Base-by-base conservation (phyloP, 768 basidiomycete species). In the Mycena vulgaris region DNA sequence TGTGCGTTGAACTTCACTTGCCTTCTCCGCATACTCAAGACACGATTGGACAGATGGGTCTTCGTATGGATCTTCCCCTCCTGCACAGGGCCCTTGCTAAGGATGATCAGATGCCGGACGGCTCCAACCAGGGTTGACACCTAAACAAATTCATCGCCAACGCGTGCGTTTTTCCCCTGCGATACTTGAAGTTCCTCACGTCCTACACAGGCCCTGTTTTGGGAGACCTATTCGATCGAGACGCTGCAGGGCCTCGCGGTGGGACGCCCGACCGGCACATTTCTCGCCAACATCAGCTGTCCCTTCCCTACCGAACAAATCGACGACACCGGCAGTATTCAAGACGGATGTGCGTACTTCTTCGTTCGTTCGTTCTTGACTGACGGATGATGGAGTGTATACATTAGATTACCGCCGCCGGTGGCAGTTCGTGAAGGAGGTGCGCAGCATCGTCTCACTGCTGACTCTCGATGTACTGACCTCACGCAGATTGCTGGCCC, bases 181-280 rank as follows among this genome's bases (percentile, higher is more conserved):
- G 11, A 8, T 23, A 27, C 4, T 16, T 19, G n/a, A n/a, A 23
- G 27, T 5, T 3, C 9, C 45, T 21, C 16, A 42, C n/a, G 8
- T 37, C 53, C 21, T n/a, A 2, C 13, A 19, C 8, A 69, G 68
- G 35, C 47, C 5, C 48, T 63, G 4, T 69, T 69, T 27, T 69
- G 68, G 68, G 68, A 63, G 27, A 63, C 56, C 6, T 69, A 69
- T 28, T 23, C 53, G 1, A 69, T 63, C 37, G 68, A 63, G 35
- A 69, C 62, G 8, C 16, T 58, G 2, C 28, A 31, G n/a, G 23
- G 62, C 23, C 56, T 63, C 31, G 42, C 30, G 17, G 35, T 69
- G 2, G 68, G 68, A 4, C 68, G 68, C 5, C 68, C 68, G 1
- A 39, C 62, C 2, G 33, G 62, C 21, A 63, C 56, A 3, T 63